A percentile compares a stretch with the other conserved stretches of the same genome.
phyloP scores from a whole-genome alignment of 2,329 filamentous ascomycete species.

The Xylariaceae sp. region DNA sequence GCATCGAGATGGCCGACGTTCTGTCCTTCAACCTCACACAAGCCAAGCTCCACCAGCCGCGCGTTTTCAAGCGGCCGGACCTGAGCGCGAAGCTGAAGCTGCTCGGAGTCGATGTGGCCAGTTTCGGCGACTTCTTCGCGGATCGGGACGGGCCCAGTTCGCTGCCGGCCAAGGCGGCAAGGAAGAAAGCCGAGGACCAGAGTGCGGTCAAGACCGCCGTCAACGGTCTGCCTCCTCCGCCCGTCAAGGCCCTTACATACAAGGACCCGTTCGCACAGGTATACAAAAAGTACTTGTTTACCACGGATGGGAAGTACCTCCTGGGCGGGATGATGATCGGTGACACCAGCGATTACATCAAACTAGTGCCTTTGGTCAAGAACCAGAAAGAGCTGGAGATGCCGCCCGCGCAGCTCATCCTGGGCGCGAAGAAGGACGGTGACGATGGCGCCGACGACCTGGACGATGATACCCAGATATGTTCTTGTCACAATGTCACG shows the following conservation, averaged over 20 bases:
- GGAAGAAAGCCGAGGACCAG: conserved; percentile 33
- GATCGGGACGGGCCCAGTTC: conserved; percentile 77
- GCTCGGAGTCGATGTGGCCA: conserved; percentile 84
- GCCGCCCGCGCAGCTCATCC: conserved; percentile 75
- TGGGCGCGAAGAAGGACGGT: conserved; percentile 69
- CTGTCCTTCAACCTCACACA: conserved; percentile 88
- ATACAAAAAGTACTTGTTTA: conserved; percentile 94
- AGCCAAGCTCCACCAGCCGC: conserved; percentile 64
- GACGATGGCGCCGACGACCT: conserved; percentile 75
- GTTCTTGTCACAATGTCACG: conserved; percentile 87
- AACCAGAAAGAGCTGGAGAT: conserved; percentile 74
- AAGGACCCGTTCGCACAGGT: conserved; percentile 83
- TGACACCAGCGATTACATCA: conserved; percentile 86
- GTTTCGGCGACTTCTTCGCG: conserved; percentile 91
- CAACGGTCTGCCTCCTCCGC: conserved; percentile 49
- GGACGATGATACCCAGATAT: conserved; percentile 81
- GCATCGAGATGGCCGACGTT: conserved; percentile 89
- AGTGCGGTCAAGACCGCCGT: conserved; percentile 43
- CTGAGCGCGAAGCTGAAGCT: conserved; percentile 90
- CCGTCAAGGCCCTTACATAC: conserved; percentile 81
- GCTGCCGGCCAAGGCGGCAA: conserved; percentile 57
- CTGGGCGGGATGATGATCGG: conserved; percentile 98
- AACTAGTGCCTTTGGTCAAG: conserved; percentile 82
- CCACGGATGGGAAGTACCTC: conserved; percentile 81
- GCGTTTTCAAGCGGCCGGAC: conserved; percentile 75